Evolutionary conservation across 2,329 filamentous ascomycete species (phyloP).

Genomic region (Aspergillus proliferans): DNA sequence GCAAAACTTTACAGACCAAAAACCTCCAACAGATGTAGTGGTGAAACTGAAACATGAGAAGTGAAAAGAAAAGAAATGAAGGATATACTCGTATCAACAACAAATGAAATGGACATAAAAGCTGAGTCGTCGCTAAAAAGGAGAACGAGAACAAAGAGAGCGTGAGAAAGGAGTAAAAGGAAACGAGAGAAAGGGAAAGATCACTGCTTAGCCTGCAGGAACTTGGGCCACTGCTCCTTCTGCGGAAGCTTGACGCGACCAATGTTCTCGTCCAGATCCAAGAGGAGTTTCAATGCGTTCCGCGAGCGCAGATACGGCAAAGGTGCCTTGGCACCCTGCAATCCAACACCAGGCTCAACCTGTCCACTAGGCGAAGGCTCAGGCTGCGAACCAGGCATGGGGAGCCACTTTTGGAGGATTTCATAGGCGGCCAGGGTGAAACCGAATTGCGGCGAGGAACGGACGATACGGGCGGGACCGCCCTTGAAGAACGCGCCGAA

Average conservation of each 20-base stretch:
- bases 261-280: slow-evolving; percentile 91
- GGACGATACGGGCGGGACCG: slow-evolving; percentile 86
- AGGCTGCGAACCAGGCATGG: slow-evolving; percentile 61
- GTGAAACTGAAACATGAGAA: slow-evolving; percentile 6
- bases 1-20: neutral
- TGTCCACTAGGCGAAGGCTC: slow-evolving; percentile 55
- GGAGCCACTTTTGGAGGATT: slow-evolving; percentile 73
- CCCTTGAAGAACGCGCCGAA: slow-evolving; percentile 98
- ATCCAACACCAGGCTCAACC: slow-evolving; percentile 56
- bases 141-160: slow-evolving; percentile 6
- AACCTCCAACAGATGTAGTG: slow-evolving; percentile 17
- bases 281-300: slow-evolving; percentile 91
- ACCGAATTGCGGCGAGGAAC: slow-evolving; percentile 94
- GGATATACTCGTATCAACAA: slow-evolving; percentile 12
- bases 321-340: slow-evolving; percentile 58
- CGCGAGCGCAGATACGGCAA: slow-evolving; percentile 66
- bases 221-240: slow-evolving; percentile 33
- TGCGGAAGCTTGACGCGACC: slow-evolving; percentile 61
- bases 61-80: slow-evolving; percentile 1
- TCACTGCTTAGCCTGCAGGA: slow-evolving; percentile 23
- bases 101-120: slow-evolving; percentile 7
- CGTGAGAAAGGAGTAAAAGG: slow-evolving; percentile 9
- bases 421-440: slow-evolving; percentile 97
- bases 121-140: slow-evolving; percentile 21
- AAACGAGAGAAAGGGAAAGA: slow-evolving; percentile 9